phyloP scores from a whole-genome alignment of 2,329 filamentous ascomycete genomes.

The Calonectria multiphialidica region DNA sequence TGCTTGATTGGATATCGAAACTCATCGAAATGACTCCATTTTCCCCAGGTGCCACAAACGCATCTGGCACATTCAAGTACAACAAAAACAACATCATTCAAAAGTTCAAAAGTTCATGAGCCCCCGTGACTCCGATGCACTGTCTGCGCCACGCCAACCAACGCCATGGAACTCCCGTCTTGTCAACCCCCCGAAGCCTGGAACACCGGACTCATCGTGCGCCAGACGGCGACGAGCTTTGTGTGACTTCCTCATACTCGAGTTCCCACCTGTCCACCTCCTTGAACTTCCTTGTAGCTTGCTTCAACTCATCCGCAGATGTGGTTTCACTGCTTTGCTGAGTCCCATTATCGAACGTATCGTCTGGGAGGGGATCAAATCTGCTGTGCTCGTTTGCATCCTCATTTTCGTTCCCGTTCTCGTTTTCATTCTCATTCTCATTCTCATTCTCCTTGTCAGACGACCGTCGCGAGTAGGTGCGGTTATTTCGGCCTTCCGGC shows the following conservation, averaged over 20 bases:
- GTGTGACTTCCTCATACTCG: conserved; percentile 73
- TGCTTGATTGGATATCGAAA: conserved; percentile 38
- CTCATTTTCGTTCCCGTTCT: conserved; percentile 49
- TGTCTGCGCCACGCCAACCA: conserved; percentile 8
- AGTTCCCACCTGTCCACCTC: conserved; percentile 79
- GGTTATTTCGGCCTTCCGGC: conserved; percentile 43
- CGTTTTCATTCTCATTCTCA: conserved; percentile 69
- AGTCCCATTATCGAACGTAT: conserved; percentile 53
- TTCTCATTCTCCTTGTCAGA: conserved; percentile 72
- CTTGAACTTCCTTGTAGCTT: conserved; percentile 72
- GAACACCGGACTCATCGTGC: conserved; percentile 54
- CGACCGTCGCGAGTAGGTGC: conserved; percentile 64
- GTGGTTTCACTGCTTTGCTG: conserved; percentile 52
- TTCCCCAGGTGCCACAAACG: conserved; percentile 6
- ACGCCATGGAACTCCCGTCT: conserved; percentile 23
- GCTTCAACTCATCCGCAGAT: conserved; percentile 67
- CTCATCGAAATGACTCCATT: conserved; percentile 16
- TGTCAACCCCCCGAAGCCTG: background rate
- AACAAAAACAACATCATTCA: conserved; percentile 35
- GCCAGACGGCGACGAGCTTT: conserved; percentile 65
- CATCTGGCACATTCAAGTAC: conserved; percentile 22
- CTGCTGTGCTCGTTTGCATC: conserved; percentile 53
- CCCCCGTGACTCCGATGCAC: conserved; percentile 29
- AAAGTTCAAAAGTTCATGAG: conserved; percentile 33
- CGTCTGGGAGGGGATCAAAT: conserved; percentile 59